Conservation (phyloP, 73 alveolate species). For the Tetrahymena malaccensis region DNA sequence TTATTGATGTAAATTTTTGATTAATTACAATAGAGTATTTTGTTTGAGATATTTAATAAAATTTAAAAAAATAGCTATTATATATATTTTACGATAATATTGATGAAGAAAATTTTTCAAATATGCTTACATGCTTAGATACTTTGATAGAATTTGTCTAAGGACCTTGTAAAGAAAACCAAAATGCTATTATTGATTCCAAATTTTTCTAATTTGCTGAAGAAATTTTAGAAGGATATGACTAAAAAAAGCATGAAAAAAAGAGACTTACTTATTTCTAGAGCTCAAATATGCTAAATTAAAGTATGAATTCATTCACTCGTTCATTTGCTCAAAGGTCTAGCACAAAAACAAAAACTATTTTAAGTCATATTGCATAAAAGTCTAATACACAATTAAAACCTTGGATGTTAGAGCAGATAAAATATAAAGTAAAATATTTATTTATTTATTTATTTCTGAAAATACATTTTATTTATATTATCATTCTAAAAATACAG, state of each 20-base stretch:
- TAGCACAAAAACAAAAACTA: neutral
- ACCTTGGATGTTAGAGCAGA: slow-evolving; percentile 40
- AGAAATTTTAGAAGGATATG: slow-evolving; percentile 54
- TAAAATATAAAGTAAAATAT: slow-evolving; percentile 31
- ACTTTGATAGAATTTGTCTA: slow-evolving; percentile 89
- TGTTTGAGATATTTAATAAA: too few species aligned
- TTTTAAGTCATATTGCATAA: neutral
- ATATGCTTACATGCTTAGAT: slow-evolving; percentile 74
- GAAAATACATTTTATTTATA: neutral
- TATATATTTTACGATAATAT: slow-evolving; percentile 43
- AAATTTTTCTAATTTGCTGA: slow-evolving; percentile 74
- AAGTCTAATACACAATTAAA: neutral
- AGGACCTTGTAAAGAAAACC: slow-evolving; percentile 95
- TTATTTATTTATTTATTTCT: neutral
- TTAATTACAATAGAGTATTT: too few species aligned
- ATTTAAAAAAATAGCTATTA: slow-evolving; percentile 17
- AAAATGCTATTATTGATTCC: slow-evolving; percentile 74
- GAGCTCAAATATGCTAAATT: slow-evolving; percentile 16
- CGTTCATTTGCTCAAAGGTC: neutral
- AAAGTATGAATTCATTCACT: slow-evolving; percentile 11
- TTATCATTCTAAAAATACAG: neutral
- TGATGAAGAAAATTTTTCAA: slow-evolving; percentile 69
- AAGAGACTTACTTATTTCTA: slow-evolving; percentile 22
- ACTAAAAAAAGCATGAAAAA: slow-evolving; percentile 9
- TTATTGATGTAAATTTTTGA: slow-evolving; percentile 44